phyloP scores from a whole-genome alignment of 768 basidiomycete species.

The Tricholoma saponaceum region DNA sequence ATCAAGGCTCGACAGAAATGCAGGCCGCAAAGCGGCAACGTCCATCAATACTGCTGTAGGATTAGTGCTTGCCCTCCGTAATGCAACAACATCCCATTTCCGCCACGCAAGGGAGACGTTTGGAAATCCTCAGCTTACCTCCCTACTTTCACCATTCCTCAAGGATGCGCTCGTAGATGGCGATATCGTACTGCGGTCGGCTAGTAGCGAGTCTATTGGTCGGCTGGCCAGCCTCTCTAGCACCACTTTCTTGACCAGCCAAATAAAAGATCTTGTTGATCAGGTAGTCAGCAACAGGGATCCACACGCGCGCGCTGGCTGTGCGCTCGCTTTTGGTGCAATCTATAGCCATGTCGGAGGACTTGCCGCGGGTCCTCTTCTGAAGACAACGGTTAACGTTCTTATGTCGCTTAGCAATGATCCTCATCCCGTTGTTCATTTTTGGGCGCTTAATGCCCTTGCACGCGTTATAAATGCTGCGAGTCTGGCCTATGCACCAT shows the following conservation, averaged over 20 bases:
- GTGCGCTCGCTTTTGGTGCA: constrained; percentile 87
- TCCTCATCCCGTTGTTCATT: constrained; percentile 95
- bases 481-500: constrained; percentile 86
- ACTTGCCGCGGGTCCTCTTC: constrained; percentile 87
- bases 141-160: constrained; percentile 62
- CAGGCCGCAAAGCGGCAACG: constrained; percentile 82
- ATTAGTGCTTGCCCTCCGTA: constrained; percentile 63
- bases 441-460: constrained; percentile 85
- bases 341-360: constrained; percentile 92
- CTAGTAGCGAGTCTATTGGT: constrained; percentile 86
- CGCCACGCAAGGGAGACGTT: constrained; percentile 65
- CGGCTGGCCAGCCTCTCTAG: constrained; percentile 81
- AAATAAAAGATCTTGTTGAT: constrained; percentile 88
- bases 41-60: constrained; percentile 77
- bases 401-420: constrained; percentile 94
- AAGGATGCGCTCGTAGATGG: constrained; percentile 85
- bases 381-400: constrained; percentile 95
- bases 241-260: constrained; percentile 76
- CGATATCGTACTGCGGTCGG: constrained; percentile 69
- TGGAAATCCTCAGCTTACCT: constrained; percentile 59
- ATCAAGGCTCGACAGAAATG: constrained; percentile 80
- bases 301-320: constrained; percentile 89
- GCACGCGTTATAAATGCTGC: constrained; percentile 88
- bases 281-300: constrained; percentile 94
- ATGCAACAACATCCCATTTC: constrained; percentile 45